Evolutionary conservation across 345 rosid genomes (phyloP), one percentile per base, ranked within the genome.

Genomic region (Hypericum perforatum): DNA sequence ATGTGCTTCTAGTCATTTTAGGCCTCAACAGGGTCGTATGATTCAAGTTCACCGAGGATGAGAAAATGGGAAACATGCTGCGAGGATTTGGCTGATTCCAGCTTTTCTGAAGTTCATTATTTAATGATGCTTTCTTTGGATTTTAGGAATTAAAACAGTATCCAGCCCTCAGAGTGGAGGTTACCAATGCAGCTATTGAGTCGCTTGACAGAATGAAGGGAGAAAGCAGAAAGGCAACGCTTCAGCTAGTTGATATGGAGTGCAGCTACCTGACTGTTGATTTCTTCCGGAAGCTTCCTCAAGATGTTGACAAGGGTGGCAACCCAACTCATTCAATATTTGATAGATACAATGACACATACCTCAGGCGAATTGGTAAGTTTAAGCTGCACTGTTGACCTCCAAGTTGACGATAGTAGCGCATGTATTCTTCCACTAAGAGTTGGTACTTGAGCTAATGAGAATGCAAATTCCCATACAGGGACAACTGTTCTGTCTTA

Each of bases 201-300:
- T 94, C 97, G 6, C 89, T 94, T 6, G 99, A 89, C 0, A 80
- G 75, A 72, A 94, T 94, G 99, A 84, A 76, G 63, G 95, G 82
- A 13, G 78, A 68, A 51, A 94, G 99, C 75, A 84, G 74, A 75
- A 94, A 89, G 71, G 87, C 99, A 39, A 76, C 97, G 41, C 85
- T 86, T 58, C 82, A 84, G 71, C 77, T 94, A 50, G 99, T 94
- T 5, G 97, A 94, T 54, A 94, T 94, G 99, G 99, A 94, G 65
- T 70, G 80, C 59, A 74, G 94, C 65, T 94, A 94, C 76, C 75
- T 89, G 54, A 94, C 97, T 11, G 95, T 94, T 55, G 97, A 94
- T 65, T 94, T 82, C 76, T 94, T 94, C 75, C 78, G 99, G 67
- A 94, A 82, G 71, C 95, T 94, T 72, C 99, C 99, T 45, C 97